Percentiles rank a stretch among this genome's conserved stretches.
These are phyloP conservation scores for Phytophthora aleatoria DNA, from an alignment of 352 stramenopile genomes.

Conservation along the genomic window DNA sequence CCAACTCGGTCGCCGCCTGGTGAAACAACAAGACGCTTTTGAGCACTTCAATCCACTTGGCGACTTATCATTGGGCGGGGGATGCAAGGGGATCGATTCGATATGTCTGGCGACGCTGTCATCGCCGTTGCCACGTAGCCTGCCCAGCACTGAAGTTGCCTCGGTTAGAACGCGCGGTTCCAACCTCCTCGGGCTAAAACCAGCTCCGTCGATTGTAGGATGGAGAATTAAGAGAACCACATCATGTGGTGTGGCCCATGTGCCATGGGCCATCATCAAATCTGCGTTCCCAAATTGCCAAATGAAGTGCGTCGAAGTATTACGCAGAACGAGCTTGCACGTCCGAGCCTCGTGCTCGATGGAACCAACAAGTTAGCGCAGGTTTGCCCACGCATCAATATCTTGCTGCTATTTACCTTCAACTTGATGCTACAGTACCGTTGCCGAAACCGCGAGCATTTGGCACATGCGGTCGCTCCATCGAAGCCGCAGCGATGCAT, in stretches of 20 bases:
- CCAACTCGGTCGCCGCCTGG: not conserved
- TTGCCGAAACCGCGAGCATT: too few relatives aligned
- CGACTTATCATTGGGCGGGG: constrained; percentile 21
- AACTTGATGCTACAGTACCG: too few relatives aligned
- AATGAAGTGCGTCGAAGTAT: not conserved
- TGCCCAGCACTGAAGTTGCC: not conserved
- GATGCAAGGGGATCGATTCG: not conserved
- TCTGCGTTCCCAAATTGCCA: not conserved
- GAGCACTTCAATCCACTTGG: constrained; percentile 31
- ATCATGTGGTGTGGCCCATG: too few relatives aligned
- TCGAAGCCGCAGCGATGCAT: too few relatives aligned
- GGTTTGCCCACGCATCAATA: not conserved
- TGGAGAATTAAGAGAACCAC: not conserved
- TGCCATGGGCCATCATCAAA: constrained; percentile 24
- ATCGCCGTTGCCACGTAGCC: not conserved
- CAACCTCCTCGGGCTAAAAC: not conserved
- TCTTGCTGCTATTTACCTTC: too few relatives aligned
- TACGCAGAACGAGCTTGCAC: not conserved
- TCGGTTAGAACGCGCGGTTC: not conserved
- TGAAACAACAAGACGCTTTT: constrained; percentile 17
- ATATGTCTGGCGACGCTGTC: constrained; percentile 5
- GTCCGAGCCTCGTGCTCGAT: not conserved
- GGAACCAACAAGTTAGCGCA: constrained; percentile 4
- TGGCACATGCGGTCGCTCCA: too few relatives aligned
- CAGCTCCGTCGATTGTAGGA: constrained; percentile 18